A percentile compares a stretch with the other conserved stretches of the same genome.
These are phyloP conservation scores for Candida maesae DNA, from an alignment of 805 yeast genomes.

Conservation along the genomic window DNA sequence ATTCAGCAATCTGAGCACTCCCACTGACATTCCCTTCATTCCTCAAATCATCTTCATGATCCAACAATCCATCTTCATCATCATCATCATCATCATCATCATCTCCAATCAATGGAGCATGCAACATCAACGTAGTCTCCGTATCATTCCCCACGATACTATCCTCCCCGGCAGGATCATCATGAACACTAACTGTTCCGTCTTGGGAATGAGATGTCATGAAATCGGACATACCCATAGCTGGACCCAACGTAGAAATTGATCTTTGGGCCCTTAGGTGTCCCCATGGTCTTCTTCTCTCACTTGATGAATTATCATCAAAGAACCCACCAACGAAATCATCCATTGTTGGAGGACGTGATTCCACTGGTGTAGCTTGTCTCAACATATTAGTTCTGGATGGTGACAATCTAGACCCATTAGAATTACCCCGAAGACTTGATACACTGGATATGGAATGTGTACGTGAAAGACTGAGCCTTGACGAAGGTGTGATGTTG, in stretches of 20 bases:
- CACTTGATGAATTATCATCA: conserved; percentile 15
- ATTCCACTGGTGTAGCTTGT: conserved; percentile 21
- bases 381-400: conserved; percentile 18
- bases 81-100: conserved; percentile 11
- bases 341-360: conserved; percentile 9
- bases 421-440: conserved; percentile 13
- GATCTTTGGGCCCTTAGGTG: conserved; percentile 16
- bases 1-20: too few relatives aligned
- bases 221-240: conserved; percentile 16
- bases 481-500: conserved; percentile 12
- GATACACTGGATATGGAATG: conserved; percentile 23
- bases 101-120: conserved; percentile 7
- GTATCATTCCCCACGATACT: too few relatives aligned
- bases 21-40: too few relatives aligned
- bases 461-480: conserved; percentile 17
- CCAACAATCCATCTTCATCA: conserved; percentile 13
- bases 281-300: conserved; percentile 11
- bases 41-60: too few relatives aligned
- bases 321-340: conserved; percentile 17
- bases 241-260: conserved; percentile 24
- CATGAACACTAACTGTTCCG: too few relatives aligned
- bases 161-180: too few relatives aligned
- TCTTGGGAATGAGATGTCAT: conserved; percentile 3
- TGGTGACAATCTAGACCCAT: conserved; percentile 23
- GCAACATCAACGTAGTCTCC: too few relatives aligned